These are phyloP conservation scores for Sporothrix pseudoabietina DNA, from an alignment of 2,329 filamentous ascomycete genomes.

Conservation along the genomic window DNA sequence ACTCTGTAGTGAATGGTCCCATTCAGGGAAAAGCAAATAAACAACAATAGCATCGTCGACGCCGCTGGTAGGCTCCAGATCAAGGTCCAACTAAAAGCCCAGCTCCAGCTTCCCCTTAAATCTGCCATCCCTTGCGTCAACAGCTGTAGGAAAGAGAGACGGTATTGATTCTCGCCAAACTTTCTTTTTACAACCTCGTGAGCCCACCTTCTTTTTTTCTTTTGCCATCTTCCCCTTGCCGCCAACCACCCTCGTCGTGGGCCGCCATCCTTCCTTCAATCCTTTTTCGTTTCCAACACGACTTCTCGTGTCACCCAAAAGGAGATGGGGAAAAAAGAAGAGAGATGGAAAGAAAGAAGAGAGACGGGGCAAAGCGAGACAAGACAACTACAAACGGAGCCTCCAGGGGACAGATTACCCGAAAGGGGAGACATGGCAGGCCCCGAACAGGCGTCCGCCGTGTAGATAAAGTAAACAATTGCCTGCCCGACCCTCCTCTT, in stretches of 20 bases:
- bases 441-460: background rate
- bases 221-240: background rate
- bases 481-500: background rate
- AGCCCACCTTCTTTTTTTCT: no score
- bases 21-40: background rate
- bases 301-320: background rate
- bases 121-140: background rate
- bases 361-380: conserved; percentile 8
- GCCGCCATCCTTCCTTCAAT: background rate
- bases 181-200: background rate
- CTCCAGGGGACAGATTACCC: conserved; percentile 7
- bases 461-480: background rate
- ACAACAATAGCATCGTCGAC: background rate
- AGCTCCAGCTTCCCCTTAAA: background rate
- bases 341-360: no score
- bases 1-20: background rate
- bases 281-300: conserved; percentile 6
- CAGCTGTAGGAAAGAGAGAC: background rate
- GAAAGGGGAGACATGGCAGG: background rate
- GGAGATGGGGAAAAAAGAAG: background rate
- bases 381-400: background rate
- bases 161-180: background rate
- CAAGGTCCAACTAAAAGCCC: background rate
- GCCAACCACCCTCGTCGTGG: background rate
- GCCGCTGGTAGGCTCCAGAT: no score